Evolutionary conservation across 2,329 filamentous ascomycete genomes (phyloP), one percentile per base, ranked within the genome.

Genomic region (Balansia obtecta): DNA sequence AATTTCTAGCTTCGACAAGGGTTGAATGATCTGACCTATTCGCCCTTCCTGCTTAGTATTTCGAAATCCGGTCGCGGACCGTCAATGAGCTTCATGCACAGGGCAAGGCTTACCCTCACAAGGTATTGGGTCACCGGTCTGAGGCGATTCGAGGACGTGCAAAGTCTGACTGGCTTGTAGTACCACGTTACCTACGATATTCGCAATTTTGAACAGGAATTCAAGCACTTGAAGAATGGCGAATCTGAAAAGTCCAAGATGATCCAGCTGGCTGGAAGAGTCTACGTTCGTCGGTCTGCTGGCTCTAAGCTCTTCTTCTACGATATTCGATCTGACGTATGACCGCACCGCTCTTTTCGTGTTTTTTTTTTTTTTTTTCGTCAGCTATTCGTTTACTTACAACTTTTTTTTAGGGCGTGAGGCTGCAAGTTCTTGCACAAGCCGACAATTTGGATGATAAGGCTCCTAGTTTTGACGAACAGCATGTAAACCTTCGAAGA

Each of bases 391-490:
- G 20, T 44, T 37, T 45, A 16, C 41, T 51, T 16, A 49, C 34
- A 11, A 22, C 22, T 34, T 34, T 8, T 39, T 34, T 34, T 8
- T 39, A 76, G 61, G 76, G 76, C 46, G 69, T 75, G 58, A 86
- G 87, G 67, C 75, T 95, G 45, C 94, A 98, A 73, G 82, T 97
- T 56, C 88, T 97, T 76, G 94, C 88, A 65, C 89, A 96, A 68
- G 79, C 86, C 44, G 84, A 95, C 62, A 80, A 94, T 60, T 79
- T 82, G 51, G 78, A 77, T 51, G 80, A 84, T 57, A 78, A 78
- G 46, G 76, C 79, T 18, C 66, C 72, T 22, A 68, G 82, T 8
- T 98, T 97, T 60, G 85, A 86, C 60, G 80, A 86, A 53, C 91
- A 97, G 71, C 93, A 98, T 65, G 84, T 95, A 61, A 77, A 86